Percentiles rank a stretch among this genome's conserved stretches.
phyloP scores from a whole-genome alignment of 2,329 filamentous ascomycete genomes.

The Aquanectria penicillioides region DNA sequence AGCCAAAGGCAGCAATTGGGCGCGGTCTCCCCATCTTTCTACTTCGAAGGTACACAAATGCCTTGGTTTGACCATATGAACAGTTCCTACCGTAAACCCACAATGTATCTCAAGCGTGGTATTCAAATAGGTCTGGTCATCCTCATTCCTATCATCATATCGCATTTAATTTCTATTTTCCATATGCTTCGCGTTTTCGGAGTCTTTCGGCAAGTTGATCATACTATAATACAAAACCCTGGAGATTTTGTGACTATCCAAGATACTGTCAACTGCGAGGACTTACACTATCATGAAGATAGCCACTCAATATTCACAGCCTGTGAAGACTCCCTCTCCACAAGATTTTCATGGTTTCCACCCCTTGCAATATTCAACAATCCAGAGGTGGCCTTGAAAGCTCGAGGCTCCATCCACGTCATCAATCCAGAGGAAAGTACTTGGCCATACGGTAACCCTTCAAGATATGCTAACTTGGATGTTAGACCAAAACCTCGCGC shows the following conservation, averaged over 20 bases:
- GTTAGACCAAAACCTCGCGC: background rate
- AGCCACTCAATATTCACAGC: conserved; percentile 64
- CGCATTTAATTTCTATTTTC: too few relatives aligned
- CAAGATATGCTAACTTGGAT: background rate
- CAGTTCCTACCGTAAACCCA: too few relatives aligned
- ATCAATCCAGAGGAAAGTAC: conserved; percentile 62
- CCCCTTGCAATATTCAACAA: conserved; percentile 53
- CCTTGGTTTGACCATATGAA: too few relatives aligned
- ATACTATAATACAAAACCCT: too few relatives aligned
- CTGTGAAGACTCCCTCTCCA: conserved; percentile 57
- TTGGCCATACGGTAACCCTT: background rate
- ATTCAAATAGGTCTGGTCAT: too few relatives aligned
- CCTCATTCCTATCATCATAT: too few relatives aligned
- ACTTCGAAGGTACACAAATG: too few relatives aligned
- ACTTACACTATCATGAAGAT: conserved; percentile 63
- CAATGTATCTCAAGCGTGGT: too few relatives aligned
- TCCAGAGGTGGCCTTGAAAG: conserved; percentile 46
- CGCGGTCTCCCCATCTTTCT: too few relatives aligned
- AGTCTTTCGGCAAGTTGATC: too few relatives aligned
- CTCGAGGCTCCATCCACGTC: conserved; percentile 59
- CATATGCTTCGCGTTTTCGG: too few relatives aligned
- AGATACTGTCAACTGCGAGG: conserved; percentile 67
- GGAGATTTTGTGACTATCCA: conserved; percentile 55
- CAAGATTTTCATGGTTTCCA: conserved; percentile 64
- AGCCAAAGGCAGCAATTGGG: too few relatives aligned